Conservation (phyloP, 441 rosid species). For the Macaranga tanarius region DNA sequence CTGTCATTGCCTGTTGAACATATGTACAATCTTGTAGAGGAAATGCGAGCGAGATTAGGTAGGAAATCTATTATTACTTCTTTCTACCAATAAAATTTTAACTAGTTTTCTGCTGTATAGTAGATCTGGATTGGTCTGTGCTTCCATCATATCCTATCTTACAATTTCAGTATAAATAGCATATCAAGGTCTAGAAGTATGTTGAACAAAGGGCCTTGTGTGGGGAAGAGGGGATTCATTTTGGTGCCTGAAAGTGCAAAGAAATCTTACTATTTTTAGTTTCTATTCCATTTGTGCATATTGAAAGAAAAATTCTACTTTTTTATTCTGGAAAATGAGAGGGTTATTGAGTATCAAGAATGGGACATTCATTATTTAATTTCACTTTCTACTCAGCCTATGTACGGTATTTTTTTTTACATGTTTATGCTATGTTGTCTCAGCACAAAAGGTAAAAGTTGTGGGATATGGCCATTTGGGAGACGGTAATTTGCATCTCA, state of each 20-base stretch:
- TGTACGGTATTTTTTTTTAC: background rate
- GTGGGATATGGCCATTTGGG: conserved; percentile 94
- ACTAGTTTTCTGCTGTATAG: background rate
- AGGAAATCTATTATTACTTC: conserved; percentile 19
- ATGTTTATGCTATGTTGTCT: background rate
- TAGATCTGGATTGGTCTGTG: background rate
- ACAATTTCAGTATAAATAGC: background rate
- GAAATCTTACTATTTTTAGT: background rate
- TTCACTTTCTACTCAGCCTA: background rate
- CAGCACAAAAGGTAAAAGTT: conserved; percentile 70
- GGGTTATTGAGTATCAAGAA: background rate
- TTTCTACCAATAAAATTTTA: background rate
- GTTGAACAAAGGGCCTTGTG: background rate
- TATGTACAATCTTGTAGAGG: conserved; percentile 80
- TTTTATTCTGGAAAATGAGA: background rate
- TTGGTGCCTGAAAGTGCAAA: background rate
- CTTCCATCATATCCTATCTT: background rate
- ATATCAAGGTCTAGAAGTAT: background rate
- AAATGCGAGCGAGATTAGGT: conserved; percentile 79
- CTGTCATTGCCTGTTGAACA: conserved; percentile 82
- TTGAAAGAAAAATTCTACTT: background rate
- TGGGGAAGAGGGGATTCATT: background rate
- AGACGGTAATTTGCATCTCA: conserved; percentile 90
- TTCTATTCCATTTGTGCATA: background rate
- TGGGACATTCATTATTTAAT: background rate